Base-by-base conservation (phyloP, 441 rosid species). In the Lepidium campestre region DNA sequence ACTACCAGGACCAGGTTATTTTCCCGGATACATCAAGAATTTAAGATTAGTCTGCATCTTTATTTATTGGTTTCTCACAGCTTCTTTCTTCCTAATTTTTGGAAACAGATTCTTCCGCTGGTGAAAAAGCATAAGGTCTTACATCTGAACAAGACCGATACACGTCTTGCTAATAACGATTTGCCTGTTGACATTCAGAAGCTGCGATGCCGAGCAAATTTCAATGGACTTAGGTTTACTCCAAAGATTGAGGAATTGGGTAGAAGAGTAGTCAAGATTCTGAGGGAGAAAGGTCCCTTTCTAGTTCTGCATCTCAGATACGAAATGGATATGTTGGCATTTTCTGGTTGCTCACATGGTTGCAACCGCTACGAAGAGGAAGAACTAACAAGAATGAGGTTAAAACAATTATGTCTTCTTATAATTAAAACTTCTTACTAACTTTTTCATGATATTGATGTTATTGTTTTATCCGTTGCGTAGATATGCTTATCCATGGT, bases 251-350 rank as follows among this genome's bases (percentile, higher is more conserved):
- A 85, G 74, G 93, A 85, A 69, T 55, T 87, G 31, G 90, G 90
- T 18, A 83, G 84, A 76, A 75, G 69, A 75, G 75, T 79, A 17
- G 90, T 82, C 46, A 69, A 65, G 41, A 80, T 87, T 54, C 77
- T 87, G 67, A 80, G 90, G 68, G 85, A 79, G 77, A 87, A 79
- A 58, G 90, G 93, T 40, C 90, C 90, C 22, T 87, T 82, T 57
- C 66, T 87, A n/a, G 93, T 87, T 57, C 87, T 87, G 19, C 93
- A 87, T 78, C 88, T 87, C 18, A 74, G 93, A 44, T 85, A 85
- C 6, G 93, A 87, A 72, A 87, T 87, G 93, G 93, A 87, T 71
- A 87, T 87, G 93, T 48, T 87, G 48, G 86, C 93, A 1, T 87
- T 87, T 65, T 87, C 93, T 0, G 93, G 90, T 29, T 87, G 93